phyloP scores from a whole-genome alignment of 768 basidiomycete genomes.

The Porpolomopsis calyptriformis region DNA sequence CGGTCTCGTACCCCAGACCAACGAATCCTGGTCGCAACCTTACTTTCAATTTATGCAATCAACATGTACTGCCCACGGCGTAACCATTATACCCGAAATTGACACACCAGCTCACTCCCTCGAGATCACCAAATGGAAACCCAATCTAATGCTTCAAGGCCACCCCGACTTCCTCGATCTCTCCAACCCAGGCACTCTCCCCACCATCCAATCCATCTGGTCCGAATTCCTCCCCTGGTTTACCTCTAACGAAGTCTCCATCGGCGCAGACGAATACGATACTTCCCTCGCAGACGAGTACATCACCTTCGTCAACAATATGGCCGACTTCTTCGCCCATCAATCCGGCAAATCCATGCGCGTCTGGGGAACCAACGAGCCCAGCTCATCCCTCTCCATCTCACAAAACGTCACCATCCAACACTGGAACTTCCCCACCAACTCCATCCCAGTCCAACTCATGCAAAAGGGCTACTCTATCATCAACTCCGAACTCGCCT shows the following conservation, averaged over 20 bases:
- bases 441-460: constrained; percentile 24
- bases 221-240: constrained; percentile 31
- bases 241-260: constrained; percentile 30
- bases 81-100: constrained; percentile 32
- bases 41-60: constrained; percentile 26
- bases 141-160: constrained; percentile 25
- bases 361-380: constrained; percentile 33
- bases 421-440: constrained; percentile 30
- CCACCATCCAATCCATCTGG: constrained; percentile 34
- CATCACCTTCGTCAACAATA: constrained; percentile 31
- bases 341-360: constrained; percentile 29
- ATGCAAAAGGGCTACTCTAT: constrained; percentile 25
- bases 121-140: constrained; percentile 35
- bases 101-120: constrained; percentile 36
- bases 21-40: constrained; percentile 30
- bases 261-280: constrained; percentile 36
- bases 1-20: constrained; percentile 26
- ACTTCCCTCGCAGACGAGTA: constrained; percentile 30
- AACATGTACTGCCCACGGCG: constrained; percentile 27
- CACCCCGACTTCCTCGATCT: constrained; percentile 29
- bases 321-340: constrained; percentile 26
- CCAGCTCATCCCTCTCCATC: constrained; percentile 25
- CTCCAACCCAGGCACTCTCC: constrained; percentile 31
- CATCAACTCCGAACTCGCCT: constrained; percentile 26
- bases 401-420: constrained; percentile 33